Base-by-base conservation (phyloP, 139 green algal genomes). In the Picochlorum sp. region DNA sequence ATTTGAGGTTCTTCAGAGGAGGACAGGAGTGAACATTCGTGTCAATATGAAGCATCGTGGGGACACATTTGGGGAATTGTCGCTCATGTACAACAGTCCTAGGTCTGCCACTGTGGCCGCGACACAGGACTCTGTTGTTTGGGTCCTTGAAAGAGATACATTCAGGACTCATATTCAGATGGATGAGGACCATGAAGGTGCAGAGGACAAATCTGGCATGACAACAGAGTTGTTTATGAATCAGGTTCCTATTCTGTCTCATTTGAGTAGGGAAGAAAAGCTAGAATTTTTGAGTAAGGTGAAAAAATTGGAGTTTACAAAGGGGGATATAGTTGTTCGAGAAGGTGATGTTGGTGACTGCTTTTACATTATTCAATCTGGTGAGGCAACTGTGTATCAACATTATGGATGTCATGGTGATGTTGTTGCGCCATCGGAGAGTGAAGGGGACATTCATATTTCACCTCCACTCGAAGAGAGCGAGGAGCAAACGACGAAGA, bases 311-410 rank as follows among this genome's bases (percentile, higher is more conserved):
- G 47, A 31, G 15, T 90, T 76, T 30, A 4, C 47, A 5, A 37
- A 65, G 1, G 62, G 65, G 26, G 28, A 58, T 23, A 51, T 61
- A 9, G 73, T 85, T 11, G 66, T 89, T 18, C 68, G 66, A 13
- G 81, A 95, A 76, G 87, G 87, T 11, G 87, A 95, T 16, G 51
- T 72, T 4, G 90, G 87, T 3, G 85, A 95, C 64, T 64, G 86
- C 3, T 97, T 97, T 71, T 97, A 94, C 77, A 95, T 98, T 60
- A 88, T 98, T 64, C 89, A 91, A 72, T 85, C 93, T 45, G 92
- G 92, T 6, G 88, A 96, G 70, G 92, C 90, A 8, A 79, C 89
- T 61, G 88, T 96, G 66, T 84, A 87, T 54, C 72, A 89, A 67
- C 31, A 21, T 37, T 23, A 56, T 45, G 61, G 24, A 56, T 49